A percentile compares a stretch with the other conserved stretches of the same genome.
Evolutionary conservation across 208 protist genomes (phyloP).

Genomic region (Blechomonas ayalai): DNA sequence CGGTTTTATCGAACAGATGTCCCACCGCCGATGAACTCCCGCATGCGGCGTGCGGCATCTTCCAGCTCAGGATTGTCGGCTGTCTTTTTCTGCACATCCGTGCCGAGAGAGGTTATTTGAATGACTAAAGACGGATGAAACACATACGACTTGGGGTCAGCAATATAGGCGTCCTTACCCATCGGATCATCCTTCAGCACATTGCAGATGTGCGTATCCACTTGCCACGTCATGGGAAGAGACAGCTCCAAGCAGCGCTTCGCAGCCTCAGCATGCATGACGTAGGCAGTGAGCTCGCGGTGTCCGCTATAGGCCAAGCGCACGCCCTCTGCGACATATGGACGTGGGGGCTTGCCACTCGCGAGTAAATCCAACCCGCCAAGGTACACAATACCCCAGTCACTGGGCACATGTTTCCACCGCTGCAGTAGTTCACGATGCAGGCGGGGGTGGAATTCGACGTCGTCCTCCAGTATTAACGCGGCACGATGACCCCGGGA

Average conservation of each 20-base stretch:
- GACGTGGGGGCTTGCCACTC: slow-evolving; percentile 68
- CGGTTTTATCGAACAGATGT: slow-evolving; percentile 65
- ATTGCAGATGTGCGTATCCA: slow-evolving; percentile 87
- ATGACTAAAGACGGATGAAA: slow-evolving; percentile 85
- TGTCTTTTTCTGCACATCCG: slow-evolving; percentile 82
- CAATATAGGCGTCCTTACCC: slow-evolving; percentile 75
- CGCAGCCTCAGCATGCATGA: slow-evolving; percentile 60
- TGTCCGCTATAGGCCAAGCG: slow-evolving; percentile 81
- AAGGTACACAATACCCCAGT: slow-evolving; percentile 88
- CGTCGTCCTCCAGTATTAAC: slow-evolving; percentile 85
- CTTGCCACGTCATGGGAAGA: slow-evolving; percentile 85
- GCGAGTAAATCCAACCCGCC: slow-evolving; percentile 82
- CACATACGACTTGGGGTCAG: slow-evolving; percentile 84
- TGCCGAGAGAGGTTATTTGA: slow-evolving; percentile 81
- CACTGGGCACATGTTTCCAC: slow-evolving; percentile 56
- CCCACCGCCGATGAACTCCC: slow-evolving; percentile 82
- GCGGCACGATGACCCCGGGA: slow-evolving; percentile 21
- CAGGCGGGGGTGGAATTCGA: slow-evolving; percentile 82
- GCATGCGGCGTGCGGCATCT: slow-evolving; percentile 81
- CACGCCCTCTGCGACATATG: slow-evolving; percentile 73
- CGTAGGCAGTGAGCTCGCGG: slow-evolving; percentile 87
- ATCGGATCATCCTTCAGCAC: slow-evolving; percentile 32
- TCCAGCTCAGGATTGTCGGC: slow-evolving; percentile 66
- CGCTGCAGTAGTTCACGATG: slow-evolving; percentile 33
- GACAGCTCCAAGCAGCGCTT: slow-evolving; percentile 72